These are phyloP conservation scores for Talaromyces pinophilus DNA, from an alignment of 2,329 filamentous ascomycete species.

Conservation along the genomic window DNA sequence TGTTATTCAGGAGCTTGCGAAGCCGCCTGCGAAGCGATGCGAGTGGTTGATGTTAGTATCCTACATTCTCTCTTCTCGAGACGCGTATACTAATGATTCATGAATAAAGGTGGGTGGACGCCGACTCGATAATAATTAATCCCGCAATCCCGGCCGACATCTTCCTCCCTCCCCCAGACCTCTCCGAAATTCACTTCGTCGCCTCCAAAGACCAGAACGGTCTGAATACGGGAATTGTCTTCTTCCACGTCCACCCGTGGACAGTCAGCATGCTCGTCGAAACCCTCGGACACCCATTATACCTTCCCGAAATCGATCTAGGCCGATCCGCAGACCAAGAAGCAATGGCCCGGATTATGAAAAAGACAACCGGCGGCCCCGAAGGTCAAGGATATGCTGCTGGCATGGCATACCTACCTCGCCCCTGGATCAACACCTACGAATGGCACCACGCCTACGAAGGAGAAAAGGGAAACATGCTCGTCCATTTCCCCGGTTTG, in stretches of 20 bases:
- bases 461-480: slow-evolving; percentile 31
- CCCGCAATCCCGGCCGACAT: slow-evolving; percentile 33
- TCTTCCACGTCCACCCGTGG: slow-evolving; percentile 37
- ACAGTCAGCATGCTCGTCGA: slow-evolving; percentile 33
- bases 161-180: slow-evolving; percentile 35
- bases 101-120: slow-evolving; percentile 35
- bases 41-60: slow-evolving; percentile 41
- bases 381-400: slow-evolving; percentile 25
- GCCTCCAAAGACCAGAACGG: slow-evolving; percentile 35
- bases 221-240: slow-evolving; percentile 37
- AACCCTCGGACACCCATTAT: slow-evolving; percentile 30
- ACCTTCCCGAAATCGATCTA: slow-evolving; percentile 28
- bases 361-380: slow-evolving; percentile 26
- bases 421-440: slow-evolving; percentile 34
- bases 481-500: slow-evolving; percentile 36
- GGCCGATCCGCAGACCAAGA: slow-evolving; percentile 28
- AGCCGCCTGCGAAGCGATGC: slow-evolving; percentile 33
- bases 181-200: slow-evolving; percentile 35
- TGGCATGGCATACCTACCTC: slow-evolving; percentile 28
- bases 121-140: slow-evolving; percentile 37
- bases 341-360: slow-evolving; percentile 29
- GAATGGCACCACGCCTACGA: slow-evolving; percentile 33
- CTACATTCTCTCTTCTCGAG: neutral
- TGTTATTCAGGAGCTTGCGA: slow-evolving; percentile 37
- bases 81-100: too few species aligned